phyloP scores from a whole-genome alignment of 306 rosid genomes.

The Datisca glomerata region DNA sequence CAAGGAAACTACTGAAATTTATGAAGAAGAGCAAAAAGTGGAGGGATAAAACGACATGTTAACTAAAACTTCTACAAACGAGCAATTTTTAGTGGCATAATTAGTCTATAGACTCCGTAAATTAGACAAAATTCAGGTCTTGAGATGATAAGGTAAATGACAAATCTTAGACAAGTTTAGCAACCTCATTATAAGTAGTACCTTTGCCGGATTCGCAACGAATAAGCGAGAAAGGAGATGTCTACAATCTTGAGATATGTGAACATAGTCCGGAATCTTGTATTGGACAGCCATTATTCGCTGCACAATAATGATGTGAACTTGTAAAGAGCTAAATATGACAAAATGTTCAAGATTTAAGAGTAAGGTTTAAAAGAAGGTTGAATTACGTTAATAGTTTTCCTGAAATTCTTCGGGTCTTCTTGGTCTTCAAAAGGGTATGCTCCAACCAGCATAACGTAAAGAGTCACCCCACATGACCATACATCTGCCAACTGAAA shows the following conservation, averaged over 20 bases:
- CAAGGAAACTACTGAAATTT: too few relatives aligned
- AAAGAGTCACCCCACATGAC: slow-evolving; percentile 87
- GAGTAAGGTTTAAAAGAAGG: background rate
- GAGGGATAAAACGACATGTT: too few relatives aligned
- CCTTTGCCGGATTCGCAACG: slow-evolving; percentile 59
- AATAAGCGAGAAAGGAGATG: slow-evolving; percentile 71
- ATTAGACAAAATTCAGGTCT: too few relatives aligned
- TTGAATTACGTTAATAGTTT: slow-evolving; percentile 53
- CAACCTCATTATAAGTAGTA: too few relatives aligned
- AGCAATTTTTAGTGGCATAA: too few relatives aligned
- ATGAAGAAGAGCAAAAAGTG: too few relatives aligned
- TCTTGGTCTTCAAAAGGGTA: slow-evolving; percentile 83
- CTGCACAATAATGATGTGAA: slow-evolving; percentile 25
- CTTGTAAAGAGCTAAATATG: slow-evolving; percentile 2
- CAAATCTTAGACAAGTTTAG: too few relatives aligned
- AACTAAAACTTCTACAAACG: too few relatives aligned
- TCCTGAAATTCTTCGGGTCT: slow-evolving; percentile 82
- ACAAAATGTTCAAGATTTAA: too few relatives aligned
- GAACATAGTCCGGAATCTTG: slow-evolving; percentile 87
- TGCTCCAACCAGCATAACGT: slow-evolving; percentile 89
- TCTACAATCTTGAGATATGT: slow-evolving; percentile 71
- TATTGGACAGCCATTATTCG: slow-evolving; percentile 78
- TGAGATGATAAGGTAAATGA: background rate
- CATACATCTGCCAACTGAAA: slow-evolving; percentile 79
- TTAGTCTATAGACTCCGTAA: too few relatives aligned